These are phyloP conservation scores for Diaporthe nobilis DNA, from an alignment of 2,329 filamentous ascomycete genomes.

Conservation along the genomic window DNA sequence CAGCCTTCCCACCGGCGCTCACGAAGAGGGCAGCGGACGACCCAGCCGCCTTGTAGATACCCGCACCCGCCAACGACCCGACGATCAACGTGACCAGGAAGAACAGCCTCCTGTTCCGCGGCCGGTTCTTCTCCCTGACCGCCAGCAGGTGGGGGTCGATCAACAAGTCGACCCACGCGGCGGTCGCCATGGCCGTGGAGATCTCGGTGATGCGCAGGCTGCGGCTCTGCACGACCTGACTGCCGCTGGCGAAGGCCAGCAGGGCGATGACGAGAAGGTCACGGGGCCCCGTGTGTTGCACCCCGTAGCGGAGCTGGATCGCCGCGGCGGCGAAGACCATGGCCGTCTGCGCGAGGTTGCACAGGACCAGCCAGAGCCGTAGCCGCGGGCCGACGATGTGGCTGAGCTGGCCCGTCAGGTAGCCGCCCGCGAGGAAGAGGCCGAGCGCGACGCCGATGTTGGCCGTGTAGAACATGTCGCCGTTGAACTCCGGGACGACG, in stretches of 20 bases:
- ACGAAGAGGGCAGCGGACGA: slow-evolving; percentile 60
- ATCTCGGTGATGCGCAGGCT: slow-evolving; percentile 71
- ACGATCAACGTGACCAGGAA: slow-evolving; percentile 64
- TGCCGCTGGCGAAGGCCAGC: slow-evolving; percentile 69
- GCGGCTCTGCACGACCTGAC: slow-evolving; percentile 71
- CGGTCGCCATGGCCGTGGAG: slow-evolving; percentile 75
- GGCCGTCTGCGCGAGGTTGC: slow-evolving; percentile 67
- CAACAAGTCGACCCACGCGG: slow-evolving; percentile 72
- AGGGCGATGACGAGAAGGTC: slow-evolving; percentile 63
- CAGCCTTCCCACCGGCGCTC: slow-evolving; percentile 60
- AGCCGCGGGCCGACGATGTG: slow-evolving; percentile 65
- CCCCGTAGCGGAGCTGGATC: slow-evolving; percentile 60
- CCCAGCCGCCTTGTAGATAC: slow-evolving; percentile 59
- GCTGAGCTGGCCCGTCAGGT: slow-evolving; percentile 69
- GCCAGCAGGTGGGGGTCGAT: slow-evolving; percentile 67
- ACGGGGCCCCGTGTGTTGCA: slow-evolving; percentile 51
- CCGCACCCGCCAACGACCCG: slow-evolving; percentile 67
- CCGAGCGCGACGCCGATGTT: slow-evolving; percentile 70
- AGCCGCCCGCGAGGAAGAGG: slow-evolving; percentile 69
- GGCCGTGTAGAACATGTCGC: slow-evolving; percentile 63
- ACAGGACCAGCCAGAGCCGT: slow-evolving; percentile 67
- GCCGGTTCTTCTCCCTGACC: slow-evolving; percentile 57
- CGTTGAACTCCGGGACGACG: slow-evolving; percentile 61
- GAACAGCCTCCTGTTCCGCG: slow-evolving; percentile 62
- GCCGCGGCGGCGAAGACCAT: slow-evolving; percentile 68